These are phyloP conservation scores for Tetratostichococcus sp. DNA, from an alignment of 139 green algal genomes.

Conservation along the genomic window DNA sequence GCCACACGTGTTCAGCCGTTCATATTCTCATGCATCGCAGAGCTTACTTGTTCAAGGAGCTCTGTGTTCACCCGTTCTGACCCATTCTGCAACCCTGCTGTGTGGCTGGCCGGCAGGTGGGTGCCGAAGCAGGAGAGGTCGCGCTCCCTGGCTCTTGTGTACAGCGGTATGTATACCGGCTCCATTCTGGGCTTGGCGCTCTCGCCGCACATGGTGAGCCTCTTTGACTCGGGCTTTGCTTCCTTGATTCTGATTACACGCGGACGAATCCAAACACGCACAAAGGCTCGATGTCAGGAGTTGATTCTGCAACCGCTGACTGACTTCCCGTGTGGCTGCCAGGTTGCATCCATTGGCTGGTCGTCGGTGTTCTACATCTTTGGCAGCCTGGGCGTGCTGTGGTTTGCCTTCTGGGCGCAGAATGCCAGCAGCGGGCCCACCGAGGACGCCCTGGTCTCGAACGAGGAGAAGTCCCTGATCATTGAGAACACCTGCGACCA, in stretches of 20 bases:
- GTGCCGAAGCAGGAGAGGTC: slow-evolving; percentile 83
- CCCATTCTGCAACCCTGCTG: too few relatives aligned
- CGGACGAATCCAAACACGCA: too few relatives aligned
- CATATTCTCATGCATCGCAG: too few relatives aligned
- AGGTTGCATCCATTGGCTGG: slow-evolving; percentile 70
- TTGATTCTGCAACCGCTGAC: too few relatives aligned
- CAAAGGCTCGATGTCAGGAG: too few relatives aligned
- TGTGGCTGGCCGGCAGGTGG: slow-evolving; percentile 68
- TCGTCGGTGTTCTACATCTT: slow-evolving; percentile 93
- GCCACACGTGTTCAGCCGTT: too few relatives aligned
- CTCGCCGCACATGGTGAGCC: slow-evolving; percentile 74
- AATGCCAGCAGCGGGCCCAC: slow-evolving; percentile 48
- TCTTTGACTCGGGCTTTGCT: too few relatives aligned
- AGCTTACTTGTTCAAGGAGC: too few relatives aligned
- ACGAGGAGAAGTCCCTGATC: slow-evolving; percentile 41
- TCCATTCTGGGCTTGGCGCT: slow-evolving; percentile 79
- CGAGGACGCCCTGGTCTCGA: slow-evolving; percentile 52
- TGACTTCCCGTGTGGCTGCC: too few relatives aligned
- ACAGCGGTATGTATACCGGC: slow-evolving; percentile 94
- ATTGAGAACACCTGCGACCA: slow-evolving; percentile 21
- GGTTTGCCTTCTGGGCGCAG: slow-evolving; percentile 60
- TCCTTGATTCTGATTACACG: too few relatives aligned
- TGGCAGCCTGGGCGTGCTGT: slow-evolving; percentile 70
- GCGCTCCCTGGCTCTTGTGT: slow-evolving; percentile 87
- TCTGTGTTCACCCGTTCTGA: too few relatives aligned